Evolutionary conservation across 179 eudicot genomes (phyloP).

Genomic region (Amaranthus tricolor): DNA sequence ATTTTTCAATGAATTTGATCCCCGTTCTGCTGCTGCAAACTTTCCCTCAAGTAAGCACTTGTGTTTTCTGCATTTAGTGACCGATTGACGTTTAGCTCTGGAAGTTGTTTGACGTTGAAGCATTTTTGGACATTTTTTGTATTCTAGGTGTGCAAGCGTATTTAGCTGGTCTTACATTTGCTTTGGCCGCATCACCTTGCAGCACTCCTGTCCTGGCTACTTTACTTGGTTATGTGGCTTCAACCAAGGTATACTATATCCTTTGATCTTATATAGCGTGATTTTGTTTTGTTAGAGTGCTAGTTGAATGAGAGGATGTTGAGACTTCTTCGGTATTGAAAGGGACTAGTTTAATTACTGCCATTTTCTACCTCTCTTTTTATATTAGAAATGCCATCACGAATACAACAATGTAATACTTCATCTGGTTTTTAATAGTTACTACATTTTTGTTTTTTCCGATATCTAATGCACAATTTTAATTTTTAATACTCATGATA

Average conservation of each 20-base stretch:
- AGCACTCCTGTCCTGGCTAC: constrained; percentile 97
- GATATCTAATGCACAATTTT: no score
- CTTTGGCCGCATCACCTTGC: constrained; percentile 99
- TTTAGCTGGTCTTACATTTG: constrained; percentile 97
- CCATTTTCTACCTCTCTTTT: neutral
- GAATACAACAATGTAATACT: neutral
- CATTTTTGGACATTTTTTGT: neutral
- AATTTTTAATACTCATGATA: no score
- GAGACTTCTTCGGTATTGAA: neutral
- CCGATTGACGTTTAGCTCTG: constrained; percentile 11
- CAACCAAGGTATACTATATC: constrained; percentile 60
- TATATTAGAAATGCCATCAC: neutral
- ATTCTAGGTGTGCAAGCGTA: constrained; percentile 91
- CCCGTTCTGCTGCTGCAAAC: constrained; percentile 89
- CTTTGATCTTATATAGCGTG: neutral
- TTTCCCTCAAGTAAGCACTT: constrained; percentile 74
- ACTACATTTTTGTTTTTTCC: no score
- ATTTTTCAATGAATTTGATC: constrained; percentile 84
- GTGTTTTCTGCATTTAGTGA: neutral
- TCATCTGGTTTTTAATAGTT: no score
- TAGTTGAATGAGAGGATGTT: neutral
- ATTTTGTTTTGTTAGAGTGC: neutral
- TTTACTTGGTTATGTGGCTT: constrained; percentile 85
- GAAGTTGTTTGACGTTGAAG: constrained; percentile 2
- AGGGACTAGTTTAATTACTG: neutral